Conservation (phyloP, 139 green algal species). For the Chlamydomonas sp. region DNA sequence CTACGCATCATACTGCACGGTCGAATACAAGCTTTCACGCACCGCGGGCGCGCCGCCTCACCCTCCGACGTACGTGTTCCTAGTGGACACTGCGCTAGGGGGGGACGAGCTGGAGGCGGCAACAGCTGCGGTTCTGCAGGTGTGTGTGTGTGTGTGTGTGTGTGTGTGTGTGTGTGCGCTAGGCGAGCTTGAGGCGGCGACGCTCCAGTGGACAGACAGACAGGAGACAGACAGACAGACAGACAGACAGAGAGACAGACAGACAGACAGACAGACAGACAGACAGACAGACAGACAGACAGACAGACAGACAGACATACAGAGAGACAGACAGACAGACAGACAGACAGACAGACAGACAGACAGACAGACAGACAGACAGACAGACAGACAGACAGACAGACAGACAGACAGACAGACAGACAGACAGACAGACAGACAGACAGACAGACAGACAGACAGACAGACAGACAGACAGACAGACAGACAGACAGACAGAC, state of each 20-base stretch:
- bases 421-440: too few species aligned
- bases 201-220: not conserved
- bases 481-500: conserved; percentile 16
- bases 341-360: conserved; percentile 15
- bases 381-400: too few species aligned
- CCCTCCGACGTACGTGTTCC: conserved; percentile 87
- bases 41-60: conserved; percentile 33
- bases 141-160: too few species aligned
- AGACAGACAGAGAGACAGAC: conserved; percentile 23
- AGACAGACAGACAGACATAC: too few species aligned
- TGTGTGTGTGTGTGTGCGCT: too few species aligned
- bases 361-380: conserved; percentile 5
- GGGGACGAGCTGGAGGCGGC: conserved; percentile 85
- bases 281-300: conserved; percentile 13
- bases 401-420: conserved; percentile 4
- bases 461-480: conserved; percentile 16
- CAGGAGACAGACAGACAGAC: conserved; percentile 18
- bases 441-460: conserved; percentile 8
- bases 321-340: conserved; percentile 19
- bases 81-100: conserved; percentile 81
- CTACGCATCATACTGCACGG: conserved; percentile 89
- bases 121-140: conserved; percentile 71
- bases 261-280: conserved; percentile 25
- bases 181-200: too few species aligned
- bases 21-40: conserved; percentile 87